Conservation (phyloP, 768 basidiomycete genomes). For the Hirschioporus abietinus region DNA sequence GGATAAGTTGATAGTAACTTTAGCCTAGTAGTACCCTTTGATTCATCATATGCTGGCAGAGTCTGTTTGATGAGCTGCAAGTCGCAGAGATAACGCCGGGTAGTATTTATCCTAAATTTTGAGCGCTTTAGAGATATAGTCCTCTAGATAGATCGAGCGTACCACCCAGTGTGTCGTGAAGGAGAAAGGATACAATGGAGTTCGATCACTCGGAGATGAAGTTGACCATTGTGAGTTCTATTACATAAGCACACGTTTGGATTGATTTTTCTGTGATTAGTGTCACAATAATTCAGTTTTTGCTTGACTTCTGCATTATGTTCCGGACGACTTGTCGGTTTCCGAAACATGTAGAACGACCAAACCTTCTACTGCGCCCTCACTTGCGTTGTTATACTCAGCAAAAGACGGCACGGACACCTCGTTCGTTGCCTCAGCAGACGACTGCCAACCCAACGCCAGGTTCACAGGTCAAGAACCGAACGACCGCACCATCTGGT, state of each 20-base stretch:
- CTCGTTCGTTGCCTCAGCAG: background rate
- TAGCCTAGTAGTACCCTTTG: too few species aligned
- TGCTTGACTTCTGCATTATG: background rate
- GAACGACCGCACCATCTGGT: background rate
- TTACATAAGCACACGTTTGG: background rate
- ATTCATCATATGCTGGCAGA: too few species aligned
- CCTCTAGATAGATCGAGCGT: too few species aligned
- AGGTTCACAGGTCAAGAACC: background rate
- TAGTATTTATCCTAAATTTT: too few species aligned
- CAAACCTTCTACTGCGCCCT: background rate
- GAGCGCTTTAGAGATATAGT: too few species aligned
- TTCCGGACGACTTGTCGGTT: background rate
- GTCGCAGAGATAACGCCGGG: too few species aligned
- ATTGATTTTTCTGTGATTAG: background rate
- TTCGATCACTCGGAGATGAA: too few species aligned
- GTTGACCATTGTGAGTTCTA: background rate
- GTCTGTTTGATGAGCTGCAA: too few species aligned
- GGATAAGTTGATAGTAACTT: too few species aligned
- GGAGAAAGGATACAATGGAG: too few species aligned
- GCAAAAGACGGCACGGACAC: background rate
- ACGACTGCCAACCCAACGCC: background rate
- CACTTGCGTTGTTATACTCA: background rate
- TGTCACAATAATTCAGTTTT: background rate
- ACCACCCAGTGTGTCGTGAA: too few species aligned
- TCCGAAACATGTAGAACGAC: background rate